These are phyloP conservation scores for Cyberlindnera saturnus DNA, from an alignment of 805 yeast species.

Conservation along the genomic window DNA sequence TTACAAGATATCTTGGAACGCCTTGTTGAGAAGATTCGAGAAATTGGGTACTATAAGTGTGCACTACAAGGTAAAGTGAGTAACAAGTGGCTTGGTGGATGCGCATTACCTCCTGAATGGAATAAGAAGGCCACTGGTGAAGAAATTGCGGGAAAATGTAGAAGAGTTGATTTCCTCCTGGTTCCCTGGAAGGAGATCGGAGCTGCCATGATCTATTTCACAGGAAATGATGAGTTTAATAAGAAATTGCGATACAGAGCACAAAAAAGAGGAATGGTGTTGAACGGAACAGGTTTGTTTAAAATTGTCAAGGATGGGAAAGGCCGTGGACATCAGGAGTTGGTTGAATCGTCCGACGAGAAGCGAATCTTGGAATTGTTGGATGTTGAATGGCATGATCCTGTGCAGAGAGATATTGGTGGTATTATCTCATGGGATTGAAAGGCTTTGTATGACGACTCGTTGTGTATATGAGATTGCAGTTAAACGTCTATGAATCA, in stretches of 20 bases:
- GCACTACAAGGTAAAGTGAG: constrained; percentile 9
- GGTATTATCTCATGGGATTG: background rate
- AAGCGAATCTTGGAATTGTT: constrained; percentile 37
- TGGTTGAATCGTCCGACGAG: constrained; percentile 41
- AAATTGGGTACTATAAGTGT: constrained; percentile 25
- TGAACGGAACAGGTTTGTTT: constrained; percentile 42
- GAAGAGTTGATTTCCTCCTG: constrained; percentile 48
- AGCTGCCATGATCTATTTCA: constrained; percentile 44
- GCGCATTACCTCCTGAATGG: constrained; percentile 22
- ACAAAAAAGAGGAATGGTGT: constrained; percentile 26
- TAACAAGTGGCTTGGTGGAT: constrained; percentile 32
- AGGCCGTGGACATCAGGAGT: constrained; percentile 6
- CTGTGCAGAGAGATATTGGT: constrained; percentile 24
- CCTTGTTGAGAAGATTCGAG: constrained; percentile 21
- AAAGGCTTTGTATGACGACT: background rate
- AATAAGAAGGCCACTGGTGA: constrained; percentile 26
- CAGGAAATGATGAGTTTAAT: constrained; percentile 49
- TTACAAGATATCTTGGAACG: constrained; percentile 16
- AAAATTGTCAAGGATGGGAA: constrained; percentile 8
- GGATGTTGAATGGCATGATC: constrained; percentile 30
- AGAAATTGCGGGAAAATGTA: constrained; percentile 29
- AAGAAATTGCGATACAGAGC: constrained; percentile 41
- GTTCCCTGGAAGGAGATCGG: constrained; percentile 42
- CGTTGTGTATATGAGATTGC: background rate
- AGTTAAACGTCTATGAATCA: too few species aligned